Evolutionary conservation across 1,284 basidiomycete species (phyloP), one percentile per base, ranked within the genome.

Genomic region (Omphalotus olearius): DNA sequence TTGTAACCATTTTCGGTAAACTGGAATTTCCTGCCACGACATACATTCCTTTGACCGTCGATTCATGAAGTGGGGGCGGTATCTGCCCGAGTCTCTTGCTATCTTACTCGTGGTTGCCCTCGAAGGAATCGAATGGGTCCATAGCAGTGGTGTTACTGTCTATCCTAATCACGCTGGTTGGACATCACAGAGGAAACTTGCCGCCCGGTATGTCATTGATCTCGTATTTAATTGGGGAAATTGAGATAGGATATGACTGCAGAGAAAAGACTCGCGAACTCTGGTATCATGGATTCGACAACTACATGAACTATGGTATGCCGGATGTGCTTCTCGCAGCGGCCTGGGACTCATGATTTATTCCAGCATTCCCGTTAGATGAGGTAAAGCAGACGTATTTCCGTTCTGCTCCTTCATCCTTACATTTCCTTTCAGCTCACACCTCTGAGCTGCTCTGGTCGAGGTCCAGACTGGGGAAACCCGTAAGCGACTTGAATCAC

Each of bases 231-330:
- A 17, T 41, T n/a, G 40, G 17, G 23, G 25, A 16, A 9, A 40
- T 35, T 48, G 45, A 45, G 45, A 28, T 56, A 38, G 40, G 16
- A 43, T 45, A 50, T 37, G 23, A 20, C 47, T 50, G n/a, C 54
- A 91, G 90, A 45, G 79, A 90, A 60, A 75, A 76, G 61, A 85
- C 84, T 17, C 80, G 84, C 43, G 80, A 81, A 30, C 68, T 93
- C 3, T 93, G 88, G 86, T 84, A 90, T 62, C 90, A 93, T 72
- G 90, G 90, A 0, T 92, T 83, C 60, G 66, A 86, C 60, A 82
- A 78, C 59, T 93, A 93, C 64, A 91, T 92, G 87, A 73, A 69
- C 47, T 78, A 77, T 64, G 90, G 89, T 88, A 58, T 56, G 80
- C 67, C 6, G 11, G 18, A 10, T 18, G 43, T 18, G 47, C 13